These are phyloP conservation scores for Curvularia lunata DNA, from an alignment of 2,329 filamentous ascomycete species.

Conservation along the genomic window DNA sequence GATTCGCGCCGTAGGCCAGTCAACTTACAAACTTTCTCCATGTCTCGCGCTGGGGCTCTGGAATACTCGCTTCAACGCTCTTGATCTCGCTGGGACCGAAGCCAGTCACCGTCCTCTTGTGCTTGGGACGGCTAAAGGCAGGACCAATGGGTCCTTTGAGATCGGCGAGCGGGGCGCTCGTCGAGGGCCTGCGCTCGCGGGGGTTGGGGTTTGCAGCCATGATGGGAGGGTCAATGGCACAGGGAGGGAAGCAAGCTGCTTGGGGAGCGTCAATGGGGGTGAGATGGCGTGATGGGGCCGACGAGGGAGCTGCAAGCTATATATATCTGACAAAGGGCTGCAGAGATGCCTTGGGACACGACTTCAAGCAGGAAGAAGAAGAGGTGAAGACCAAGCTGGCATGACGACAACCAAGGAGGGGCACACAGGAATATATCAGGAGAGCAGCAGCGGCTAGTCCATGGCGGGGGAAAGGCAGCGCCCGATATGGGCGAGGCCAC, in stretches of 20 bases:
- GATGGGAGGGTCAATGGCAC: constrained; percentile 38
- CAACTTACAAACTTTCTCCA: constrained; percentile 66
- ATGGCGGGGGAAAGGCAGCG: constrained; percentile 13
- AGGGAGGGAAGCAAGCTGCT: constrained; percentile 31
- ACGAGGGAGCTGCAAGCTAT: constrained; percentile 8
- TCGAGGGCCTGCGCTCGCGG: constrained; percentile 81
- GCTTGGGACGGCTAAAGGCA: constrained; percentile 88
- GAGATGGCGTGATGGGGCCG: constrained; percentile 22
- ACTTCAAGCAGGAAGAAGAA: constrained; percentile 1
- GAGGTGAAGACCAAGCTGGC: constrained; percentile 8
- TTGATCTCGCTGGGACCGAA: constrained; percentile 93
- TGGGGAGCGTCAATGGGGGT: constrained; percentile 31
- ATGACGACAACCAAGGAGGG: constrained; percentile 1
- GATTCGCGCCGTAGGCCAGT: constrained; percentile 9
- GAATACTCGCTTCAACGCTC: constrained; percentile 87
- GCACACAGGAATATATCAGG: constrained; percentile 11
- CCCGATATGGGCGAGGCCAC: background rate
- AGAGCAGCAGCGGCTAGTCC: constrained; percentile 7
- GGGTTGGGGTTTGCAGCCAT: constrained; percentile 48
- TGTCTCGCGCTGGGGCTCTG: constrained; percentile 83
- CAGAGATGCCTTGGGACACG: constrained; percentile 6
- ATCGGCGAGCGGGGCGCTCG: constrained; percentile 81
- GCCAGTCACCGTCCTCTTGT: constrained; percentile 95
- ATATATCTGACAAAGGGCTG: constrained; percentile 1
- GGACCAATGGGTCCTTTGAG: constrained; percentile 87